Evolutionary conservation across 805 yeast species (phyloP).

Genomic region (Schwanniomyces occidentalis): DNA sequence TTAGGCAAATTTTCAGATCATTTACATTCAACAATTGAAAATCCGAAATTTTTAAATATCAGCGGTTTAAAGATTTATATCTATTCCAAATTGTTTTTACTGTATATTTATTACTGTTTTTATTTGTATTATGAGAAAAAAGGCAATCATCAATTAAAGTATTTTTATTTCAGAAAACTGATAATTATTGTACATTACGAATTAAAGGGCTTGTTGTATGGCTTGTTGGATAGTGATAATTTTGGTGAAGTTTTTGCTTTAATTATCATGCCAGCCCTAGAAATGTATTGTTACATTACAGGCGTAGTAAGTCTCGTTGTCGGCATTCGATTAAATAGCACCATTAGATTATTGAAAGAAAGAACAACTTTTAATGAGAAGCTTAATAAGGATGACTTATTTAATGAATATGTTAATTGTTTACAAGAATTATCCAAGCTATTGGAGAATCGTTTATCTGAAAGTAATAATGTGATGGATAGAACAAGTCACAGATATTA

Average conservation of each 20-base stretch:
- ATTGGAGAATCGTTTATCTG: not conserved
- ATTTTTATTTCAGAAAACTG: constrained; percentile 31
- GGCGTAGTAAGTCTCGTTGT: constrained; percentile 2
- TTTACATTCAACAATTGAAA: not conserved
- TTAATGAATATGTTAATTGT: not conserved
- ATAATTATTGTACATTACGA: constrained; percentile 21
- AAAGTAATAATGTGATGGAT: not conserved
- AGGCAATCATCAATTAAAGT: constrained; percentile 26
- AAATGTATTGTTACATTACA: constrained; percentile 2
- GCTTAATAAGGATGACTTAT: not conserved
- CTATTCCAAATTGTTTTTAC: constrained; percentile 4
- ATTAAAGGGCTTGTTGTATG: constrained; percentile 8
- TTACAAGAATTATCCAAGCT: not conserved
- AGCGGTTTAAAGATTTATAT: constrained; percentile 4
- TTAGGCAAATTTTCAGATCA: constrained; percentile 5
- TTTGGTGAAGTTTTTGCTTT: constrained; percentile 1
- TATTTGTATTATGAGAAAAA: constrained; percentile 38
- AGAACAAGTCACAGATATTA: constrained; percentile 30
- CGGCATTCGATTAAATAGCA: constrained; percentile 4
- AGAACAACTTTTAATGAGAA: constrained; percentile 1
- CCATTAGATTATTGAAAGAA: not conserved
- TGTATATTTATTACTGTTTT: constrained; percentile 30
- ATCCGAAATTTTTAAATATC: not conserved
- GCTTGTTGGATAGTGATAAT: not conserved
- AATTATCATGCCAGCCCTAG: constrained; percentile 3